Evolutionary conservation across 139 green algal genomes (phyloP).

Genomic region (Desmodesmus armatus): DNA sequence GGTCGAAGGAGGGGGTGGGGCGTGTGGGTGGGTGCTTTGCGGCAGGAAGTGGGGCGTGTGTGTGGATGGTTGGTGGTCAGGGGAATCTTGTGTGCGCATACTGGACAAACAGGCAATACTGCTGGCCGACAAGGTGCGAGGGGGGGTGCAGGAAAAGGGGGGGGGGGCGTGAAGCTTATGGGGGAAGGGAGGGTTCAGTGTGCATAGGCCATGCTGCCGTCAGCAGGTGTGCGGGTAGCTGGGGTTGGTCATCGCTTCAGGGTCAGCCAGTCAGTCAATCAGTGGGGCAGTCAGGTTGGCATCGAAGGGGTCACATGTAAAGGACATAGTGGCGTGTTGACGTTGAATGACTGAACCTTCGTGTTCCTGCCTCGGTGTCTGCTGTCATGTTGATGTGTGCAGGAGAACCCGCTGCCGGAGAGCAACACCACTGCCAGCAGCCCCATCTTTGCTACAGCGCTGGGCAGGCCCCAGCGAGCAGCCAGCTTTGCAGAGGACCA

Average conservation of each 20-base stretch:
- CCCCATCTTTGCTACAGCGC: constrained; percentile 22
- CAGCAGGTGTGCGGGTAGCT: not conserved
- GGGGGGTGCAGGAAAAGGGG: too few species aligned
- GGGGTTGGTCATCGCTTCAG: too few species aligned
- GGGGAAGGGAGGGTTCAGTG: too few species aligned
- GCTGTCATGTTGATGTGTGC: not conserved
- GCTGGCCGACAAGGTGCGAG: constrained; percentile 11
- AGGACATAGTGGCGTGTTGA: not conserved
- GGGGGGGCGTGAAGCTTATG: too few species aligned
- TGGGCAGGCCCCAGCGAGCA: not conserved
- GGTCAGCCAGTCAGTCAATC: too few species aligned
- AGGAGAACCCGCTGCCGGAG: constrained; percentile 13
- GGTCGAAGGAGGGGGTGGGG: not conserved
- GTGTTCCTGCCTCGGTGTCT: too few species aligned
- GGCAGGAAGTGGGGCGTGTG: not conserved
- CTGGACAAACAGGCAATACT: constrained; percentile 45
- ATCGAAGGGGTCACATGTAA: not conserved
- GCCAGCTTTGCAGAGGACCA: constrained; percentile 14
- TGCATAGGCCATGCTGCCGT: not conserved
- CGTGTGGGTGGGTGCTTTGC: not conserved
- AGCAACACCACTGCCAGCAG: constrained; percentile 35
- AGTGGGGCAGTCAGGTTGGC: too few species aligned
- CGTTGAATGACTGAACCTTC: too few species aligned
- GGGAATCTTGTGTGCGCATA: not conserved
- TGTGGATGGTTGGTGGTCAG: not conserved